Conservation (phyloP, 2,329 filamentous ascomycete genomes). For the Trichoderma harzianum region DNA sequence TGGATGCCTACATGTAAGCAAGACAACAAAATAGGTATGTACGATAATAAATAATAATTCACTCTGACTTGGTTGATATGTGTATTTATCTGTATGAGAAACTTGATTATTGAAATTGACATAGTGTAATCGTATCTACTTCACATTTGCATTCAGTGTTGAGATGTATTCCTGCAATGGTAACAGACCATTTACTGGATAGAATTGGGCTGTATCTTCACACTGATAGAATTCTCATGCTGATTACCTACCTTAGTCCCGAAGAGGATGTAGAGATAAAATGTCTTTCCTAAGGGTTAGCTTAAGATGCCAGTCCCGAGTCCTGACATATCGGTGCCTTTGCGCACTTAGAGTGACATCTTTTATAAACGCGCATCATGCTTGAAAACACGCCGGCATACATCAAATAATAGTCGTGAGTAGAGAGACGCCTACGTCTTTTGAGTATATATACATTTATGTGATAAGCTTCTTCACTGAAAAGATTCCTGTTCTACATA, state of each 20-base stretch:
- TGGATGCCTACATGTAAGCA: not conserved
- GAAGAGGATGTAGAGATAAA: not conserved
- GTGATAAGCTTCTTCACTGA: too few relatives aligned
- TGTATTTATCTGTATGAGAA: not conserved
- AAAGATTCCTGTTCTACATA: too few relatives aligned
- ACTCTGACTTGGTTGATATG: not conserved
- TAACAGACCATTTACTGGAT: not conserved
- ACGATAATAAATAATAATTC: not conserved
- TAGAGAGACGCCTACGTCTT: too few relatives aligned
- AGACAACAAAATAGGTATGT: not conserved
- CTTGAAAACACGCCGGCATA: too few relatives aligned
- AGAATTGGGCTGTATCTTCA: not conserved
- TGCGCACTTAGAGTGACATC: not conserved
- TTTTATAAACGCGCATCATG: too few relatives aligned
- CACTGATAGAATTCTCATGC: not conserved
- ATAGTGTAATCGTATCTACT: not conserved
- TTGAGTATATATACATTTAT: too few relatives aligned
- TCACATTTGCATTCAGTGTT: not conserved
- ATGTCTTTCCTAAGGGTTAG: not conserved
- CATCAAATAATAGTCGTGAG: too few relatives aligned
- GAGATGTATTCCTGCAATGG: not conserved
- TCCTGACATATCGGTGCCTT: not conserved
- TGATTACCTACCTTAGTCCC: rapidly evolving
- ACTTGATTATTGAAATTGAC: not conserved
- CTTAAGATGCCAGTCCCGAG: not conserved